Conservation (phyloP, 2,329 filamentous ascomycete species). For the Verticillium klebahnii region DNA sequence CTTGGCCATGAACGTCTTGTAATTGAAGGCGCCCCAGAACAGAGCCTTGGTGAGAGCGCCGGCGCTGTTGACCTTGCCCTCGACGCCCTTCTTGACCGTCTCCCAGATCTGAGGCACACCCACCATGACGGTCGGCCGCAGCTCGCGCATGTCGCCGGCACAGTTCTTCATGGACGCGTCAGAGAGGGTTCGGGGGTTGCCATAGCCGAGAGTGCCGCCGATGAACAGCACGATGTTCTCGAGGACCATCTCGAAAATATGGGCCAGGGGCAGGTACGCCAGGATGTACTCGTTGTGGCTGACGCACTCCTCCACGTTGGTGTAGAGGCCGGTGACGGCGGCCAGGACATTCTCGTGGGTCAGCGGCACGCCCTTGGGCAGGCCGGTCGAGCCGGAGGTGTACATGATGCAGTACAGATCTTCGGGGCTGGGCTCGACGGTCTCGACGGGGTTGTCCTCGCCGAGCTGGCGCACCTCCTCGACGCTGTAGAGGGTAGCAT, state of each 20-base stretch:
- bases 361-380: conserved; percentile 83
- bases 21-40: conserved; percentile 65
- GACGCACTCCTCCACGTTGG: conserved; percentile 73
- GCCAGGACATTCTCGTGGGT: conserved; percentile 77
- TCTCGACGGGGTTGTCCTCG: conserved; percentile 64
- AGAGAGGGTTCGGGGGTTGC: conserved; percentile 82
- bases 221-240: conserved; percentile 88
- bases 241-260: conserved; percentile 95
- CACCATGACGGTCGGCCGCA: conserved; percentile 83
- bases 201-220: conserved; percentile 90
- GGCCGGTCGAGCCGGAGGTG: conserved; percentile 85
- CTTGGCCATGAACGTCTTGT: conserved; percentile 55
- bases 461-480: conserved; percentile 53
- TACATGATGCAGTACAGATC: conserved; percentile 83
- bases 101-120: conserved; percentile 98
- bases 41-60: conserved; percentile 68
- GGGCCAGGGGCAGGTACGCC: conserved; percentile 88
- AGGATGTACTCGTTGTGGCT: conserved; percentile 74
- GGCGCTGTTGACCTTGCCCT: conserved; percentile 69
- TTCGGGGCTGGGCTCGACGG: conserved; percentile 65
- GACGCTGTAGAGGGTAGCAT: conserved; percentile 48
- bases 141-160: conserved; percentile 88
- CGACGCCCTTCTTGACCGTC: conserved; percentile 91
- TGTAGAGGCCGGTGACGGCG: conserved; percentile 76
- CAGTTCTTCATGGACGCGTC: conserved; percentile 85